phyloP scores from a whole-genome alignment of 2,329 filamentous ascomycete species.

The Byssothecium circinans region DNA sequence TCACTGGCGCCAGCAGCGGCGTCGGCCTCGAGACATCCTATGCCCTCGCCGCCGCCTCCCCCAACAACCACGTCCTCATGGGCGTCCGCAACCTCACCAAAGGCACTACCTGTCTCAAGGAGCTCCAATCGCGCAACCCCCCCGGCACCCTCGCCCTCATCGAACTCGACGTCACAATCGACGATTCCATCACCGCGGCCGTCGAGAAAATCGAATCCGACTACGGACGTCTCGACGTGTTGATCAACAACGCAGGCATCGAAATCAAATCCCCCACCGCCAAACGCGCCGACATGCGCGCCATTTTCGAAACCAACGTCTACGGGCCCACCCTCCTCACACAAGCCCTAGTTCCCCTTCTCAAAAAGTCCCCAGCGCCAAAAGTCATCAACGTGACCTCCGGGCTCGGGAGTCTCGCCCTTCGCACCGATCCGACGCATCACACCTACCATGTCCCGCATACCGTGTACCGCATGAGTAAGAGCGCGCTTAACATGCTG shows the following conservation, averaged over 20 bases:
- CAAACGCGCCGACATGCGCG: conserved; percentile 21
- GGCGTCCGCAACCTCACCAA: conserved; percentile 37
- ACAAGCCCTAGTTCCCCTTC: conserved; percentile 35
- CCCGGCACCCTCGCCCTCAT: conserved; percentile 37
- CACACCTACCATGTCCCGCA: conserved; percentile 3
- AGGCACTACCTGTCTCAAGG: conserved; percentile 30
- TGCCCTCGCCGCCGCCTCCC: conserved; percentile 27
- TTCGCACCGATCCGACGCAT: conserved; percentile 17
- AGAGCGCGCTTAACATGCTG: conserved; percentile 43
- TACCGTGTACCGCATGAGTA: conserved; percentile 39
- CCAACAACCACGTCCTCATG: conserved; percentile 42
- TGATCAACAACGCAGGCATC: conserved; percentile 81
- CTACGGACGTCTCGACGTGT: conserved; percentile 65
- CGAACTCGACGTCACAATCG: conserved; percentile 40
- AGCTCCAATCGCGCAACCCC: conserved; percentile 26
- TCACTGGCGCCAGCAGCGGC: conserved; percentile 39
- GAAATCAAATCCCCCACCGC: conserved; percentile 35
- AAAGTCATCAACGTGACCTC: conserved; percentile 43
- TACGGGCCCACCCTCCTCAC: conserved; percentile 39
- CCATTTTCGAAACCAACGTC: conserved; percentile 43
- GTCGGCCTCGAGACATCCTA: conserved; percentile 41
- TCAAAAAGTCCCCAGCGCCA: conserved; percentile 10
- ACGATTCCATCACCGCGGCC: conserved; percentile 38
- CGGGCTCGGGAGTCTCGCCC: conserved; percentile 34
- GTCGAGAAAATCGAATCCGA: conserved; percentile 33